phyloP scores from a whole-genome alignment of 108 stramenopile species.

The Parietichytrium sp. region DNA sequence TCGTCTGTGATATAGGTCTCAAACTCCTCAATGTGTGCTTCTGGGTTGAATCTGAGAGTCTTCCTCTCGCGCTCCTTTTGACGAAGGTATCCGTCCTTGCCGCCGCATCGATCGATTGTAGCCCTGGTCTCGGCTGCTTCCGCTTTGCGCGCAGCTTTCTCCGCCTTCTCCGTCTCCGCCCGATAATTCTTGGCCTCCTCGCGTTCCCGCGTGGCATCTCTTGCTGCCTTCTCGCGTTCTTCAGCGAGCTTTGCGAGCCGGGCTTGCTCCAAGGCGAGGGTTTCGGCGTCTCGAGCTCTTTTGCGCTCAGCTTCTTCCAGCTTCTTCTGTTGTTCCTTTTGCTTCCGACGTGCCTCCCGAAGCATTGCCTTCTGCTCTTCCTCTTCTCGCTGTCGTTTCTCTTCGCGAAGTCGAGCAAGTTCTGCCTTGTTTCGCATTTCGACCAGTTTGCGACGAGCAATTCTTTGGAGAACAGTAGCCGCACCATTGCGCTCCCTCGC shows the following conservation, averaged over 20 bases:
- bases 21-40: neutral
- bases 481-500: neutral
- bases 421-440: slow-evolving; percentile 18
- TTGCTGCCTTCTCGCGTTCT: neutral
- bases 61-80: slow-evolving; percentile 9
- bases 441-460: slow-evolving; percentile 2
- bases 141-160: neutral
- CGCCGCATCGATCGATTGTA: neutral
- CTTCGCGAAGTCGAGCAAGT: slow-evolving; percentile 14
- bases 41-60: neutral
- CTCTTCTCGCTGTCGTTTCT: neutral
- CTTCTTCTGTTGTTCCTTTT: neutral
- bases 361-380: neutral
- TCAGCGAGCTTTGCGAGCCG: neutral
- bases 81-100: neutral
- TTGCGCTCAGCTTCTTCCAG: neutral
- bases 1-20: neutral
- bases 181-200: neutral
- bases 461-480: neutral
- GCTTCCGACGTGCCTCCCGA: neutral
- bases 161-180: neutral
- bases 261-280: neutral
- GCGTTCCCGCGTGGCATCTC: neutral
- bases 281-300: neutral
- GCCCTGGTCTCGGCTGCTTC: neutral